Evolutionary conservation across 306 rosid genomes (phyloP).

Genomic region (Boehmeria nivea): DNA sequence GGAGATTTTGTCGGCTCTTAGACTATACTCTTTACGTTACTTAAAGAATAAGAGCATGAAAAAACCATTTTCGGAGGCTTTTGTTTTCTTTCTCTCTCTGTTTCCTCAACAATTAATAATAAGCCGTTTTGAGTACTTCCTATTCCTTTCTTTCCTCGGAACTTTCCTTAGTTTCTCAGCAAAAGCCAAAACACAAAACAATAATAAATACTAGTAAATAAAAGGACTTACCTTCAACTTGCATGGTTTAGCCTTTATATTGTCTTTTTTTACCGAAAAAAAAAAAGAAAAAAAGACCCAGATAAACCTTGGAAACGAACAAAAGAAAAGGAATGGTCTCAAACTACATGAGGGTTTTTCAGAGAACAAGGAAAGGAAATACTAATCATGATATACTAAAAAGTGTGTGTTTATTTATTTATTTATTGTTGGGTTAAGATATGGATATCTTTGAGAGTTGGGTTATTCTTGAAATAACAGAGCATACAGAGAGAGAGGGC

Average conservation of each 20-base stretch:
- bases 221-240: slow-evolving; percentile 35
- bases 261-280: not conserved
- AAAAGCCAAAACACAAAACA: no score
- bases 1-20: not conserved
- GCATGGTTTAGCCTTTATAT: slow-evolving; percentile 21
- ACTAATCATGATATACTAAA: no score
- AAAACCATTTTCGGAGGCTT: slow-evolving; percentile 1
- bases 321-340: not conserved
- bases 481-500: slow-evolving; percentile 24
- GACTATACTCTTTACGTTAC: not conserved
- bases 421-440: slow-evolving; percentile 17
- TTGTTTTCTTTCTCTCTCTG: no score
- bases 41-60: not conserved
- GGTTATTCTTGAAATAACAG: slow-evolving; percentile 41
- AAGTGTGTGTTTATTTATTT: not conserved
- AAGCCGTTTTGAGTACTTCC: not conserved
- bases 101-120: no score
- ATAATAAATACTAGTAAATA: no score
- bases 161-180: slow-evolving; percentile 10
- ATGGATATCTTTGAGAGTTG: slow-evolving; percentile 47
- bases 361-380: no score
- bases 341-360: no score
- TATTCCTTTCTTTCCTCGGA: not conserved
- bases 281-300: slow-evolving; percentile 3
- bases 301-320: slow-evolving; percentile 14